Conservation (phyloP, 2,329 filamentous ascomycete species). For the Botryotinia narcissicola region DNA sequence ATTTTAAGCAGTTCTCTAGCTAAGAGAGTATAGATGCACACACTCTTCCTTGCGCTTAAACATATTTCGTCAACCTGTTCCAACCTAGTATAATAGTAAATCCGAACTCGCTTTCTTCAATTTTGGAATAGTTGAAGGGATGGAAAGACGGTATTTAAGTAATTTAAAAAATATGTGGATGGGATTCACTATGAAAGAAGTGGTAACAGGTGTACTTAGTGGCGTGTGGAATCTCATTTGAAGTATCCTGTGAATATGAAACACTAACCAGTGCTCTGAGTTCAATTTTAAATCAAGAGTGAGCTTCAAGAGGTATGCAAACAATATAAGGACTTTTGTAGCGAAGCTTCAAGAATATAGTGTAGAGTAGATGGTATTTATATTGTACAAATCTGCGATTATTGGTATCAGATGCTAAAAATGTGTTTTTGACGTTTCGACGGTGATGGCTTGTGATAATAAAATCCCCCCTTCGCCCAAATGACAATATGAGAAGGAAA, state of each 20-base stretch:
- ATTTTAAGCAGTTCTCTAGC: neutral
- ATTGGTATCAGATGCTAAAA: too few species aligned
- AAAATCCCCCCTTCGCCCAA: accelerated
- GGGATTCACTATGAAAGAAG: neutral
- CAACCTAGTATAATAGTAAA: too few species aligned
- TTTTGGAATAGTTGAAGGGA: too few species aligned
- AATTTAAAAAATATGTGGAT: neutral
- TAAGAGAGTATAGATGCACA: too few species aligned
- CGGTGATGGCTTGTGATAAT: neutral
- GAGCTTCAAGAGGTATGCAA: too few species aligned
- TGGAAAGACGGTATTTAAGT: accelerated
- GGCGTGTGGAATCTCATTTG: too few species aligned
- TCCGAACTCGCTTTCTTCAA: too few species aligned
- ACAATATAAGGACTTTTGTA: neutral
- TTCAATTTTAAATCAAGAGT: too few species aligned
- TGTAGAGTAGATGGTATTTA: neutral
- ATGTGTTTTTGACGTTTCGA: too few species aligned
- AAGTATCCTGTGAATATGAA: too few species aligned
- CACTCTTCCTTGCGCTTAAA: neutral
- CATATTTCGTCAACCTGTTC: neutral
- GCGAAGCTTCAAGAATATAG: neutral
- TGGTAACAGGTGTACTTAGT: too few species aligned
- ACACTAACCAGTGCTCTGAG: too few species aligned
- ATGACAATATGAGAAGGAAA: neutral
- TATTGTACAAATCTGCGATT: neutral